These are phyloP conservation scores for Pseudogymnoascus verrucosus DNA, from an alignment of 2,329 filamentous ascomycete genomes.

Conservation along the genomic window DNA sequence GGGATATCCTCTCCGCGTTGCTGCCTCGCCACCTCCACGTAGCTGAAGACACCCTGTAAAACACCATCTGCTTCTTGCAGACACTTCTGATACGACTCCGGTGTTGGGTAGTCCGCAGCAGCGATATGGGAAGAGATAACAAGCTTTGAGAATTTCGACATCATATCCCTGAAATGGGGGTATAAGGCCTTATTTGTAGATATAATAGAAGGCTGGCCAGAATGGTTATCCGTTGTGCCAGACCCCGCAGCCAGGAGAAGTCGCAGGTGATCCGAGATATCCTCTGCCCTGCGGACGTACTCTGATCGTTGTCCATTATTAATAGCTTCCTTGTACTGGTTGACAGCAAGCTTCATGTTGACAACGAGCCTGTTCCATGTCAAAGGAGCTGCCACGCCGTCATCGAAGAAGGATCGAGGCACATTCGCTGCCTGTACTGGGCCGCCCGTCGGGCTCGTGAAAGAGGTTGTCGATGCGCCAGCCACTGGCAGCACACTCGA, in stretches of 20 bases:
- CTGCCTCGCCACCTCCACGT: constrained; percentile 89
- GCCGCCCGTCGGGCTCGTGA: constrained; percentile 40
- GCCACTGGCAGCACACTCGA: constrained; percentile 30
- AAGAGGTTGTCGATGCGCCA: constrained; percentile 41
- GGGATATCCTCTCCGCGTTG: constrained; percentile 90
- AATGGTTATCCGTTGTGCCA: constrained; percentile 96
- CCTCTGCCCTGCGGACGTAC: constrained; percentile 90
- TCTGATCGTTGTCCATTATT: constrained; percentile 75
- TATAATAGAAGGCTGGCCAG: constrained; percentile 97
- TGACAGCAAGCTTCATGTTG: constrained; percentile 87
- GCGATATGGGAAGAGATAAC: constrained; percentile 97
- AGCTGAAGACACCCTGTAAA: constrained; percentile 86
- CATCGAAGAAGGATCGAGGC: constrained; percentile 83
- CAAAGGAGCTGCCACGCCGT: constrained; percentile 68
- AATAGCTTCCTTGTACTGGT: constrained; percentile 85
- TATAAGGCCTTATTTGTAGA: constrained; percentile 96
- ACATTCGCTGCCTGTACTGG: constrained; percentile 42
- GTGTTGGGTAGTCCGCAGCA: constrained; percentile 88
- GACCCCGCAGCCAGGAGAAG: constrained; percentile 91
- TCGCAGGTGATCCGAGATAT: constrained; percentile 93
- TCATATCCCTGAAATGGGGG: constrained; percentile 96
- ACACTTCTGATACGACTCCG: constrained; percentile 91
- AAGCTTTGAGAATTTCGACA: constrained; percentile 99
- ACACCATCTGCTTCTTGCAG: constrained; percentile 96
- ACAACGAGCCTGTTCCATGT: constrained; percentile 87